Base-by-base conservation (phyloP, 1,284 basidiomycete genomes). In the Leucoagaricus sp. region DNA sequence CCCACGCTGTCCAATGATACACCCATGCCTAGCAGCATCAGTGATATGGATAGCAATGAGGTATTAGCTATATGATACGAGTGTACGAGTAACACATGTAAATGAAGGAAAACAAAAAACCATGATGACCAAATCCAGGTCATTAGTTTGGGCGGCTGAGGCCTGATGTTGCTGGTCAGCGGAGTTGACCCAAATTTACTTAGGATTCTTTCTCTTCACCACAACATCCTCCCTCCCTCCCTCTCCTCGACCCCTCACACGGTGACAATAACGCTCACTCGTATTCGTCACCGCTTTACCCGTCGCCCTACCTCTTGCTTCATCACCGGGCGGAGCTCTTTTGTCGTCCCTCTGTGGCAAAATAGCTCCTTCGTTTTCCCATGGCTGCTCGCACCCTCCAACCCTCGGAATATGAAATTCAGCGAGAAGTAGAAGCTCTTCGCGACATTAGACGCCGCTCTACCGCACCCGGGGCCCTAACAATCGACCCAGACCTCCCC, bases 401-500 rank as follows among this genome's bases (percentile, higher is more conserved):
- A 64, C 89, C 89, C 60, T 89, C 92, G 29, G 83, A 90, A 65
- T 84, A 87, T 68, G 91, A 94, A 75, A 93, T 94, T 66, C 87
- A 90, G 72, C 84, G 91, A 63, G 92, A 94, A 77, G 86, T 92
- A 42, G 89, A 93, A 71, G 89, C 90, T 34, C 79, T 95, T 53
- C 82, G 91, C 62, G 90, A 93, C 73, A 85, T 95, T 63, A 82
- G 83, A 59, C 81, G 93, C 55, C 86, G 92, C 65, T 95, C 93
- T 4, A 84, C 85, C 15, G 83, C 86, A 0, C 91, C 91, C 56
- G 91, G 90, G 29, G 85, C 87, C 25, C 84, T 93, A 64, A 79
- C 89, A 58, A 81, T 94, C 54, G 93, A 95, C 73, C 93, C 93
- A 61, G 93, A 95, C 81, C 83, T 95, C 46, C 93, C 93, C 54